phyloP scores from a whole-genome alignment of 345 rosid species.

The Toxicodendron radicans region DNA sequence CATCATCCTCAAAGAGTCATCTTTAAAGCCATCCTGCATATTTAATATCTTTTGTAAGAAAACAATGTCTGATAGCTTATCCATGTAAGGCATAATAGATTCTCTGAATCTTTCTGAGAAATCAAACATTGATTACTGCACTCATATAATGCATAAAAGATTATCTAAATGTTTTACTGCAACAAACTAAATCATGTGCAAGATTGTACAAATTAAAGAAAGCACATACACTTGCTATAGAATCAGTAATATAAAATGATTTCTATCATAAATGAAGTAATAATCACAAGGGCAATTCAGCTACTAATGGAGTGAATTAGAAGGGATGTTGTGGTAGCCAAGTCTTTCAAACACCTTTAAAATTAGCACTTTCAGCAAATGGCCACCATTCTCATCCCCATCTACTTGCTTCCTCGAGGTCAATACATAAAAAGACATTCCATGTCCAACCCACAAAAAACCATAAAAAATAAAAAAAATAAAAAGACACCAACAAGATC shows the following conservation, averaged over 20 bases:
- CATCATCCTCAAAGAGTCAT: constrained; percentile 88
- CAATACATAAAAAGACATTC: too few relatives aligned
- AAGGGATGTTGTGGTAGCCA: too few relatives aligned
- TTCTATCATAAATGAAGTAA: background rate
- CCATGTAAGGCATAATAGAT: background rate
- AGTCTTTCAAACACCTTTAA: too few relatives aligned
- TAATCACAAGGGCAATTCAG: background rate
- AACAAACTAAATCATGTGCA: background rate
- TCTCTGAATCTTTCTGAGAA: background rate
- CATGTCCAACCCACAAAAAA: too few relatives aligned
- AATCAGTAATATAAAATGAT: background rate
- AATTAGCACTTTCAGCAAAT: too few relatives aligned
- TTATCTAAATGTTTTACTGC: background rate
- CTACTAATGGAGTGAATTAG: background rate
- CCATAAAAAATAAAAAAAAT: too few relatives aligned
- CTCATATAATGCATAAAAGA: background rate
- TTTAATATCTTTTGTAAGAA: constrained; percentile 16
- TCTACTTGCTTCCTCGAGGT: too few relatives aligned
- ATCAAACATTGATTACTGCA: background rate
- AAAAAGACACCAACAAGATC: too few relatives aligned
- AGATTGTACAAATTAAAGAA: background rate
- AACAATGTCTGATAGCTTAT: background rate
- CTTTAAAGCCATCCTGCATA: constrained; percentile 89
- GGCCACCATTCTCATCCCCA: too few relatives aligned
- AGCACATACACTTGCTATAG: background rate